Conservation (phyloP, 106 monocot species). For the Narthecium ossifragum region DNA sequence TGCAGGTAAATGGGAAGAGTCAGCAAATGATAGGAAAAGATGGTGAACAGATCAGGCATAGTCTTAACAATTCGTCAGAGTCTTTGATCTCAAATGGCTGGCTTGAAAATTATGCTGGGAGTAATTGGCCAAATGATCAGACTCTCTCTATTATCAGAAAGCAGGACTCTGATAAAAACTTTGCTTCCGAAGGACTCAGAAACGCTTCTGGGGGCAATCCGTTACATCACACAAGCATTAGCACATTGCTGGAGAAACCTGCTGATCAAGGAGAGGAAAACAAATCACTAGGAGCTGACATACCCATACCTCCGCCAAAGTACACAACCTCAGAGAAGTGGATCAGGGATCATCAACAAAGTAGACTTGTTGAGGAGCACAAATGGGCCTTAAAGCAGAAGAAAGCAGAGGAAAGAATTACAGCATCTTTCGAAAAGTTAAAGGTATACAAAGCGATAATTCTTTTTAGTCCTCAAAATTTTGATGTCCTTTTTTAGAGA, state of each 20-base stretch:
- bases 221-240: conserved; percentile 14
- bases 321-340: conserved; percentile 86
- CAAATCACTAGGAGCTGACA: conserved; percentile 22
- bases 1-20: conserved; percentile 22
- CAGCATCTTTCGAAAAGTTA: conserved; percentile 56
- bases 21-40: conserved; percentile 19
- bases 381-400: conserved; percentile 65
- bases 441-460: too few species aligned
- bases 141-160: conserved; percentile 30
- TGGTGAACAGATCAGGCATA: conserved; percentile 19
- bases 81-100: conserved; percentile 8
- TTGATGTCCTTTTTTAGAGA: too few species aligned
- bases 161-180: conserved; percentile 26
- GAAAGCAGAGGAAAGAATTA: conserved; percentile 69
- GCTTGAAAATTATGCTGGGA: conserved; percentile 24
- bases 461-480: too few species aligned
- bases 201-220: conserved; percentile 27
- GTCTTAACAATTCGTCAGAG: conserved; percentile 19
- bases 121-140: conserved; percentile 25
- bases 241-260: conserved; percentile 29
- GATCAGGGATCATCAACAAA: conserved; percentile 64
- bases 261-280: conserved; percentile 53
- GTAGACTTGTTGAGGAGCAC: conserved; percentile 48
- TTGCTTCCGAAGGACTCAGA: conserved; percentile 37
- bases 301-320: conserved; percentile 56